A percentile compares a stretch with the other conserved stretches of the same genome.
Evolutionary conservation across 371 early-diverging fungal species (phyloP).

Genomic region (Chytridiales sp.): DNA sequence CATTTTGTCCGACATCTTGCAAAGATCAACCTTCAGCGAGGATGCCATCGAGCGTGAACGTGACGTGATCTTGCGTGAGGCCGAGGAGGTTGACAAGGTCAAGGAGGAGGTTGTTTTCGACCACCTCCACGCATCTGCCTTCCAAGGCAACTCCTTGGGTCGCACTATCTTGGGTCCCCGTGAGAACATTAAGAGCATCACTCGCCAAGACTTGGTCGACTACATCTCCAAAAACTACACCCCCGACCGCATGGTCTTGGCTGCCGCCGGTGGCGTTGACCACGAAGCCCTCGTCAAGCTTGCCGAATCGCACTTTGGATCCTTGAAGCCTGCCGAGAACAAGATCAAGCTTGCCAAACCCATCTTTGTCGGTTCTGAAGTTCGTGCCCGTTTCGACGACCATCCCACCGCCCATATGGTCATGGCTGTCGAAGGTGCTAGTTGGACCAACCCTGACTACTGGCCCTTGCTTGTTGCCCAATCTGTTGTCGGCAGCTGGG

Average conservation of each 20-base stretch:
- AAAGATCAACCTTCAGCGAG: constrained; percentile 79
- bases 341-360: constrained; percentile 50
- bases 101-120: constrained; percentile 96
- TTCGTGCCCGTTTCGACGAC: constrained; percentile 80
- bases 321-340: constrained; percentile 54
- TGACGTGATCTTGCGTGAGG: constrained; percentile 91
- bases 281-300: constrained; percentile 90
- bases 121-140: constrained; percentile 92
- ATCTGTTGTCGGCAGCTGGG: constrained; percentile 95
- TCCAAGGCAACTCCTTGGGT: constrained; percentile 88
- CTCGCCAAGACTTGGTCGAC: constrained; percentile 74
- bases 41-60: constrained; percentile 92
- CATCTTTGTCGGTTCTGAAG: constrained; percentile 83
- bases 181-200: constrained; percentile 86
- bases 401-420: constrained; percentile 93
- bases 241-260: constrained; percentile 94
- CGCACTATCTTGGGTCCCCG: constrained; percentile 92
- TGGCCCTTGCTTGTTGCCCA: constrained; percentile 92
- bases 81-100: constrained; percentile 93
- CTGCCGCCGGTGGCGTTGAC: constrained; percentile 89
- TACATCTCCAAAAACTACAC: constrained; percentile 92
- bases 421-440: constrained; percentile 93
- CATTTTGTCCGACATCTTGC: constrained; percentile 91
- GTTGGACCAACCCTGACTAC: constrained; percentile 94
- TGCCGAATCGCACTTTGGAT: constrained; percentile 87